These are phyloP conservation scores for Herpetospermum pedunculosum DNA, from an alignment of 306 rosid species.

Conservation along the genomic window DNA sequence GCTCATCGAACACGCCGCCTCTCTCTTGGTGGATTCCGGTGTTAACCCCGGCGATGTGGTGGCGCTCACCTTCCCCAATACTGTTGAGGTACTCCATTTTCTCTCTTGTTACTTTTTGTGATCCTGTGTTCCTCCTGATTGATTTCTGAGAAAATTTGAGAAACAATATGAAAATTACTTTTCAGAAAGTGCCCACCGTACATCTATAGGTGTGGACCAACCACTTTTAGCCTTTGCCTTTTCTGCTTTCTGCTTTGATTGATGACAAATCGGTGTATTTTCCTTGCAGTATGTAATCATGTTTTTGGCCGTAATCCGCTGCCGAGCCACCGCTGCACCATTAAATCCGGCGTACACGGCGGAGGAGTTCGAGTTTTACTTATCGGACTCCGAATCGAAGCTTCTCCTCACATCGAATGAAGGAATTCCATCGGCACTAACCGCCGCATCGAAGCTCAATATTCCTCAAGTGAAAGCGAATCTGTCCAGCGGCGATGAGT, in stretches of 20 bases:
- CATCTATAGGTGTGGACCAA: no score
- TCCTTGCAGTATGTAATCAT: conserved; percentile 46
- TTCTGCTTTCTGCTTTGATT: no score
- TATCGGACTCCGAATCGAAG: conserved; percentile 72
- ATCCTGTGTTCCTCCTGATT: not conserved
- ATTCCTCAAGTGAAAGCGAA: conserved; percentile 40
- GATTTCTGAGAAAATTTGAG: not conserved
- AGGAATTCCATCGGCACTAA: conserved; percentile 35
- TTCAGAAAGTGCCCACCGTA: no score
- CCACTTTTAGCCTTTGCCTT: no score
- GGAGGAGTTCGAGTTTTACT: conserved; percentile 76
- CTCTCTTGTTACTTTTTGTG: not conserved
- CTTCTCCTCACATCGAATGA: conserved; percentile 44
- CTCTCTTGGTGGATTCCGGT: conserved; percentile 39
- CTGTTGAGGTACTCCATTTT: conserved; percentile 41
- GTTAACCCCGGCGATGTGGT: conserved; percentile 53
- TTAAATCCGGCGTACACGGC: conserved; percentile 69
- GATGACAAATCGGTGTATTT: no score
- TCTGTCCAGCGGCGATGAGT: conserved; percentile 12
- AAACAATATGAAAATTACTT: no score
- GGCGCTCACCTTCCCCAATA: conserved; percentile 76
- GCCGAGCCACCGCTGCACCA: conserved; percentile 83
- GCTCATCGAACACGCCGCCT: conserved; percentile 53
- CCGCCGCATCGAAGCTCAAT: conserved; percentile 51
- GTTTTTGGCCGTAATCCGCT: conserved; percentile 73